phyloP scores from a whole-genome alignment of 2,329 filamentous ascomycete genomes.

The Pseudogymnoascus sp. region DNA sequence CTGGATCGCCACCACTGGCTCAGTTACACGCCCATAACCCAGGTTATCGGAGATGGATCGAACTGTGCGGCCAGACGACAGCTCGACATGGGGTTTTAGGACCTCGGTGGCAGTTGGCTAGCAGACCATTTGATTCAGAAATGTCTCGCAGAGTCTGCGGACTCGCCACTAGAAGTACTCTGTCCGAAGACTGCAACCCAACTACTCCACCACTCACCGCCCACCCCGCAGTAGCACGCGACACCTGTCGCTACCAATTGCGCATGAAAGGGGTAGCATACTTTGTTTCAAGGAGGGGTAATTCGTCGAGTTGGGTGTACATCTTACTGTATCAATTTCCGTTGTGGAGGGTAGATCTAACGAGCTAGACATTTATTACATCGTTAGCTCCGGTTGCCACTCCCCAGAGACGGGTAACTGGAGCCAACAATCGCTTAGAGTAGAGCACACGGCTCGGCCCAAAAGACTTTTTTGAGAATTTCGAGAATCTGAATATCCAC shows the following conservation, averaged over 20 bases:
- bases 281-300: not conserved
- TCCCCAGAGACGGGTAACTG: not conserved
- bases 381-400: not conserved
- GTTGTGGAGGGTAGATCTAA: not conserved
- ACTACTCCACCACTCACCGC: not conserved
- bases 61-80: not conserved
- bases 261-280: not conserved
- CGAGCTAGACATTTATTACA: not conserved
- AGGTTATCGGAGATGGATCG: not conserved
- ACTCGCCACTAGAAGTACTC: not conserved
- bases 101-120: not conserved
- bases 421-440: not conserved
- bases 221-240: not conserved
- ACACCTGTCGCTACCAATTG: not conserved
- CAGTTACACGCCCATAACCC: not conserved
- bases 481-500: not conserved
- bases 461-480: not conserved
- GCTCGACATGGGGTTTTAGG: not conserved
- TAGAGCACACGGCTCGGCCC: not conserved
- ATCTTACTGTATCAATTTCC: not conserved
- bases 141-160: not conserved
- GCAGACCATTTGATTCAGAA: not conserved
- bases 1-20: not conserved
- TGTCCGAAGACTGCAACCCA: not conserved
- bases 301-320: not conserved